phyloP scores from a whole-genome alignment of 2,329 filamentous ascomycete genomes.

The Talaromyces islandicus region DNA sequence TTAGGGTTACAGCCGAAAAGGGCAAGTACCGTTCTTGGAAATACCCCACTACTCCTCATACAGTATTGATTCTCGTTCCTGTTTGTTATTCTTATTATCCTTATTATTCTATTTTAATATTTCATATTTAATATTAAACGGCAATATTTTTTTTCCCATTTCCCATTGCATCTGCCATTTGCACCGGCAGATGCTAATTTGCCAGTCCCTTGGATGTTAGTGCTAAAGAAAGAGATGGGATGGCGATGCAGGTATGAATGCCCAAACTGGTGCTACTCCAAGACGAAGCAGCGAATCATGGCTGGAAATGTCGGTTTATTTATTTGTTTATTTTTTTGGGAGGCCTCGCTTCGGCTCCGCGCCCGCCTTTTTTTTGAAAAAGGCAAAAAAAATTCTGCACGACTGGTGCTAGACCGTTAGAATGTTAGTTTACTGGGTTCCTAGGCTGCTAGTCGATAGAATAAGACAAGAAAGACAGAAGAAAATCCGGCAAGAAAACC shows the following conservation, averaged over 20 bases:
- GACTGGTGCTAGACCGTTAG: not conserved
- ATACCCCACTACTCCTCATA: not conserved
- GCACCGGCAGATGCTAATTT: not conserved
- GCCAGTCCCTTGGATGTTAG: not conserved
- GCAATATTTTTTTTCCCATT: not conserved
- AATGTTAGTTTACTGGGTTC: too few relatives aligned
- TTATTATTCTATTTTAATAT: not conserved
- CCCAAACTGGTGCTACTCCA: conserved; percentile 29
- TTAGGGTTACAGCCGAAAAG: conserved; percentile 9
- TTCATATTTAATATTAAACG: not conserved
- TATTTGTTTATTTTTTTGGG: too few relatives aligned
- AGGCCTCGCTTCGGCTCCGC: not conserved
- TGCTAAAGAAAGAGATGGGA: not conserved
- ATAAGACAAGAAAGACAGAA: too few relatives aligned
- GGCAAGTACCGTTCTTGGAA: conserved; percentile 7
- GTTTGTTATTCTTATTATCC: not conserved
- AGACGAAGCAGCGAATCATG: conserved; percentile 28
- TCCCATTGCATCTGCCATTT: not conserved
- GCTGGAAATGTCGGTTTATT: not conserved
- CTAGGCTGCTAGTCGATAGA: too few relatives aligned
- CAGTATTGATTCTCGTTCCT: too few relatives aligned
- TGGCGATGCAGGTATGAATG: conserved; percentile 33
- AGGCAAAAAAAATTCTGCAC: too few relatives aligned
- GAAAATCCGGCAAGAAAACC: not conserved
- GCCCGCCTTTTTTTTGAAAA: conserved; percentile 1